A percentile compares a stretch with the other conserved stretches of the same genome.
Evolutionary conservation across 176 grass and related monocot species (phyloP).

Genomic region (Elaeis guineensis): DNA sequence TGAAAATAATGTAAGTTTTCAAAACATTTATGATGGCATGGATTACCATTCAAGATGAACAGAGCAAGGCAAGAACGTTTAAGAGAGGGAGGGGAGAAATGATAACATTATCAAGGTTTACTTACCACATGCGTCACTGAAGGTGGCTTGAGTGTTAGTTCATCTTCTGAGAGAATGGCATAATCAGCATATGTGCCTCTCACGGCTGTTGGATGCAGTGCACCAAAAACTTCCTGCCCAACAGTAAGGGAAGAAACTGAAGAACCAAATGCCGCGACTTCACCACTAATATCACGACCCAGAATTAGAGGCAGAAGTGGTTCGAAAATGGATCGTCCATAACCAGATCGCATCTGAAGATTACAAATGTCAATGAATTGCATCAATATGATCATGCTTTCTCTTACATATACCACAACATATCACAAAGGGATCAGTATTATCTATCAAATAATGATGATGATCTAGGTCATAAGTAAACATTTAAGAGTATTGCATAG

Average conservation of each 20-base stretch:
- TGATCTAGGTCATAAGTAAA: too few species aligned
- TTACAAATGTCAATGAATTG: conserved; percentile 7
- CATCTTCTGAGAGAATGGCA: conserved; percentile 79
- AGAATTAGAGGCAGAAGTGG: conserved; percentile 68
- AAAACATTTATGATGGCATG: too few species aligned
- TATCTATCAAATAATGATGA: not conserved
- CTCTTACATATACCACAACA: not conserved
- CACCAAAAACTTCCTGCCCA: conserved; percentile 89
- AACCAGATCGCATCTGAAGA: conserved; percentile 77
- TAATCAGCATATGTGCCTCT: conserved; percentile 89
- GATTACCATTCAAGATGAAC: too few species aligned
- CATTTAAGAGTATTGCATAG: too few species aligned
- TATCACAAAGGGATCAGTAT: not conserved
- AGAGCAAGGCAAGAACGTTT: too few species aligned
- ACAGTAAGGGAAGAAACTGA: conserved; percentile 47
- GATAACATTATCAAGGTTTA: not conserved
- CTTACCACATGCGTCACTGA: conserved; percentile 62
- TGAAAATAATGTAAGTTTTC: too few species aligned
- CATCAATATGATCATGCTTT: conserved; percentile 1
- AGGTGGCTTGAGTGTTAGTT: conserved; percentile 78
- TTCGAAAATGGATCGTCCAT: conserved; percentile 78
- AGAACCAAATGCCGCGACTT: conserved; percentile 81
- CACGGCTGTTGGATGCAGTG: conserved; percentile 81
- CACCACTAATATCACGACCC: conserved; percentile 88
- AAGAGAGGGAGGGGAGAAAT: too few species aligned